Conservation (phyloP, 2,329 filamentous ascomycete genomes). For the Penicillium vulpinum region DNA sequence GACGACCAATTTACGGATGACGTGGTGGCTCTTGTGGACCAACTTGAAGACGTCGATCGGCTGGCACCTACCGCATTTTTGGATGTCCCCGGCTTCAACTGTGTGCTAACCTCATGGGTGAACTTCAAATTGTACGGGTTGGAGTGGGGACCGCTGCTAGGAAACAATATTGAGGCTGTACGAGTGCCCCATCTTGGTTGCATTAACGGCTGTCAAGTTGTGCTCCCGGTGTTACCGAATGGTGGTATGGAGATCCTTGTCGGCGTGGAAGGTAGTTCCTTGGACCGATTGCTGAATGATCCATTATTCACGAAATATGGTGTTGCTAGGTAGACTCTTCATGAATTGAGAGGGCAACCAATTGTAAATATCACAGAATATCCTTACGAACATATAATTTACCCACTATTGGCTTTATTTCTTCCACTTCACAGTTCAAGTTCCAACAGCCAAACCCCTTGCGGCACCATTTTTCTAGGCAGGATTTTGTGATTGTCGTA, state of each 20-base stretch:
- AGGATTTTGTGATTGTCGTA: not conserved
- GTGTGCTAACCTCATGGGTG: slow-evolving; percentile 37
- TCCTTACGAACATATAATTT: not conserved
- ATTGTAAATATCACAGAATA: not conserved
- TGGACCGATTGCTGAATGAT: slow-evolving; percentile 32
- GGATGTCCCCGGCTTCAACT: slow-evolving; percentile 39
- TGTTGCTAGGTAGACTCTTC: not conserved
- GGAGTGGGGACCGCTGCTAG: slow-evolving; percentile 36
- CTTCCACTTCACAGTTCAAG: not conserved
- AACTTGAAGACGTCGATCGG: slow-evolving; percentile 33
- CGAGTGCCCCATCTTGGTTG: slow-evolving; percentile 34
- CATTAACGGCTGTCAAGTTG: slow-evolving; percentile 36
- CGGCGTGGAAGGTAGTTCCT: slow-evolving; percentile 32
- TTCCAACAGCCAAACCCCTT: too few species aligned
- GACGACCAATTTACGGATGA: slow-evolving; percentile 34
- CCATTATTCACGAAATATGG: slow-evolving; percentile 32
- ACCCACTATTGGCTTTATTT: not conserved
- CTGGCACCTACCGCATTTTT: slow-evolving; percentile 38
- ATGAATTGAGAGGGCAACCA: not conserved
- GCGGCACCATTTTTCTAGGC: not conserved
- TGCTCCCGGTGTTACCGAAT: slow-evolving; percentile 34
- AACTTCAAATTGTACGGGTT: slow-evolving; percentile 36
- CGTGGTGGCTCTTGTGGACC: slow-evolving; percentile 32
- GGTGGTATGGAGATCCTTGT: slow-evolving; percentile 39
- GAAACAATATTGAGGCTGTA: slow-evolving; percentile 31